Evolutionary conservation across 768 basidiomycete genomes (phyloP).

Genomic region (Macrolepiota dolichaula): DNA sequence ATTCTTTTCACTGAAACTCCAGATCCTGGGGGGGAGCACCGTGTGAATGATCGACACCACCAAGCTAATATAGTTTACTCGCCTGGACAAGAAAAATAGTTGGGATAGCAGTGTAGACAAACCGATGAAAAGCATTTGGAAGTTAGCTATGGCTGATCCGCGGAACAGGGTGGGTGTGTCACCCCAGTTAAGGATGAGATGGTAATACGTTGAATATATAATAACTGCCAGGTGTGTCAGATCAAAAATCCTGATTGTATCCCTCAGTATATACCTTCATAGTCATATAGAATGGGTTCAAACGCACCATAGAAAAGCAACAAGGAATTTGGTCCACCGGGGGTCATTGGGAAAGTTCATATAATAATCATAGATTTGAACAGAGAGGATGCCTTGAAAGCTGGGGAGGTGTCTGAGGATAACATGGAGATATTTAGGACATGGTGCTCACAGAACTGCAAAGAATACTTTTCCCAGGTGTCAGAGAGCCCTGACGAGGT

Average conservation of each 20-base stretch:
- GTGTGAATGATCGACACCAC: not conserved
- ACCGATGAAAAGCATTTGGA: conserved; percentile 15
- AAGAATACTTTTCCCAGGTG: not conserved
- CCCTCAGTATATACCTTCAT: not conserved
- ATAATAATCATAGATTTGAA: conserved; percentile 19
- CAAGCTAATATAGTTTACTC: not conserved
- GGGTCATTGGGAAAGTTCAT: conserved; percentile 17
- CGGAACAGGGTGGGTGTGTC: conserved; percentile 1
- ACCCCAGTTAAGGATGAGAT: conserved; percentile 19
- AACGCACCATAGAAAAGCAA: conserved; percentile 9
- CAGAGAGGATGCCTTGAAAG: conserved; percentile 18
- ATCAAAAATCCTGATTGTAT: conserved; percentile 15
- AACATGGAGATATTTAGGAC: not conserved
- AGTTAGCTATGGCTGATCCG: conserved; percentile 5
- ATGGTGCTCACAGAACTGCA: not conserved
- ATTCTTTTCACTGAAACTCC: conserved; percentile 14
- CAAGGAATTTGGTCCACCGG: conserved; percentile 12
- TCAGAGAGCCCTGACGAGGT: not conserved
- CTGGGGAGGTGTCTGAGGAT: not conserved
- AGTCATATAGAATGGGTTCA: no score
- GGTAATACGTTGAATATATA: conserved; percentile 17
- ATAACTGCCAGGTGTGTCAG: conserved; percentile 16
- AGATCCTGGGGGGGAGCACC: conserved; percentile 10
- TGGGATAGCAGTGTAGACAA: conserved; percentile 14
- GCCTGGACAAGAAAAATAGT: conserved; percentile 16